These are phyloP conservation scores for Sclerotinia borealis DNA, from an alignment of 2,329 filamentous ascomycete species.

Conservation along the genomic window DNA sequence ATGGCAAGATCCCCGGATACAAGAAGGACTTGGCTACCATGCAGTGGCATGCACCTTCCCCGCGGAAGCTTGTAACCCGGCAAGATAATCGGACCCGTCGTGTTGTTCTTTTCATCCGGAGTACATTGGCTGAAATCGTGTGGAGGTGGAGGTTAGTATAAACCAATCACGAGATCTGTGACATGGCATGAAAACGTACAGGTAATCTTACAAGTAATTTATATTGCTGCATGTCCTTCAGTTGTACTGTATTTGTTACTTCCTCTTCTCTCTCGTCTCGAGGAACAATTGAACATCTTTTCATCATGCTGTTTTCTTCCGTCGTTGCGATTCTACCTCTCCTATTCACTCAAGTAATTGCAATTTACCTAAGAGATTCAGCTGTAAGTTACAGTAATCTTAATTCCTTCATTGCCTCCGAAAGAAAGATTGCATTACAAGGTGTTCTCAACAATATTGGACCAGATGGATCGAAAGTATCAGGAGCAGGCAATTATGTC, in stretches of 20 bases:
- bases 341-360: background rate
- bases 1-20: background rate
- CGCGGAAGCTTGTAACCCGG: background rate
- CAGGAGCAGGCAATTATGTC: slow-evolving; percentile 46
- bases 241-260: background rate
- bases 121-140: background rate
- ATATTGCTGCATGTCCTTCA: background rate
- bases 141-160: background rate
- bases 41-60: background rate
- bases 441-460: slow-evolving; percentile 52
- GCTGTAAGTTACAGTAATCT: slow-evolving; percentile 18
- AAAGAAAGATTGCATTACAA: slow-evolving; percentile 44
- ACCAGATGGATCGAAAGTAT: slow-evolving; percentile 41
- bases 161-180: background rate
- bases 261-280: background rate
- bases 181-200: background rate
- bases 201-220: background rate
- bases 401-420: slow-evolving; percentile 37
- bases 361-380: background rate
- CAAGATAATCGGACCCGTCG: background rate
- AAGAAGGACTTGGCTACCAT: background rate
- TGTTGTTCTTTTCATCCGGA: background rate
- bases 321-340: background rate
- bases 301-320: background rate
- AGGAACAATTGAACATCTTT: background rate